phyloP scores from a whole-genome alignment of 306 rosid species.

The Cyclanthera cordifolia region DNA sequence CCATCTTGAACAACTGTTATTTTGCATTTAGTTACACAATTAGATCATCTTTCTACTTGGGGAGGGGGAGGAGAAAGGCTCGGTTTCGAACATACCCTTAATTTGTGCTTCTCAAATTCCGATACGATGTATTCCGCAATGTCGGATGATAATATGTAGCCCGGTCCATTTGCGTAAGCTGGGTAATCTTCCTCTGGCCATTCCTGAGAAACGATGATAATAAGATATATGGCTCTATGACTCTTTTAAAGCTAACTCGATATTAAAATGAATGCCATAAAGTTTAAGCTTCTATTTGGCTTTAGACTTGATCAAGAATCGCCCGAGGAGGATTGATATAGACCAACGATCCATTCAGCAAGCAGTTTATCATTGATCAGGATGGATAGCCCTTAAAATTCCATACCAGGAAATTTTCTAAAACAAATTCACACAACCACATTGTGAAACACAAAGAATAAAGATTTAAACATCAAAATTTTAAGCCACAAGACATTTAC shows the following conservation, averaged over 20 bases:
- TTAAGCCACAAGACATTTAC: background rate
- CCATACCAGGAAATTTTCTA: background rate
- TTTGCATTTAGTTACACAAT: background rate
- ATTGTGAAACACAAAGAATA: background rate
- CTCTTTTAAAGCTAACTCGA: too few species aligned
- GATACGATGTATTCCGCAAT: slow-evolving; percentile 56
- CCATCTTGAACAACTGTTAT: slow-evolving; percentile 86
- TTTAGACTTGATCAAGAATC: background rate
- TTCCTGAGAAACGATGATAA: slow-evolving; percentile 37
- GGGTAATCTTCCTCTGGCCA: slow-evolving; percentile 97
- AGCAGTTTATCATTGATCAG: background rate
- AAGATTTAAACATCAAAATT: background rate
- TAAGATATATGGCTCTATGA: background rate
- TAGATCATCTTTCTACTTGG: background rate
- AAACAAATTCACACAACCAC: background rate
- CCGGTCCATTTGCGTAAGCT: slow-evolving; percentile 86
- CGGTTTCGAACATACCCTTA: slow-evolving; percentile 41
- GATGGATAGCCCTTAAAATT: background rate
- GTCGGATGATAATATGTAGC: slow-evolving; percentile 64
- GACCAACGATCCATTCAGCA: background rate
- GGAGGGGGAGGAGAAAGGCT: background rate
- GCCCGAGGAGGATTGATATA: background rate
- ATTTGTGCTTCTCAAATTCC: slow-evolving; percentile 52
- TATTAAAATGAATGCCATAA: background rate
- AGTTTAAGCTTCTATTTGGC: background rate